Evolutionary conservation across 495 filamentous ascomycete genomes (phyloP).

Genomic region (Penicillium cinerascens): DNA sequence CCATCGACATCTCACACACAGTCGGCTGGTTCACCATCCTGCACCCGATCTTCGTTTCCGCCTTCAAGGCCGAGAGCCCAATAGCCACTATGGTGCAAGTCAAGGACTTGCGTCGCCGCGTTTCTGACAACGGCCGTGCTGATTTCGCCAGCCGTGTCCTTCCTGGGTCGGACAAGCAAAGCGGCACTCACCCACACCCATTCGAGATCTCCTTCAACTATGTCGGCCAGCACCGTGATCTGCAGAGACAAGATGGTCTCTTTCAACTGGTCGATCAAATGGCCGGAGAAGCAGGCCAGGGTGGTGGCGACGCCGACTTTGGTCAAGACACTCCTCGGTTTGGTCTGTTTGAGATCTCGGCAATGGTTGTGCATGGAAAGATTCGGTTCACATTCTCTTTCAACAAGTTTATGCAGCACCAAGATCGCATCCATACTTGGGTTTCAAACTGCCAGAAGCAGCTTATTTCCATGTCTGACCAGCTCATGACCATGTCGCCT

Average conservation of each 20-base stretch:
- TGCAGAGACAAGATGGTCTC: conserved; percentile 58
- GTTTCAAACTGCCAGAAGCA: conserved; percentile 55
- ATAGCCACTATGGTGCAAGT: conserved; percentile 41
- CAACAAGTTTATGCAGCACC: conserved; percentile 57
- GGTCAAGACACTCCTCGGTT: conserved; percentile 54
- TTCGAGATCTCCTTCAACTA: conserved; percentile 74
- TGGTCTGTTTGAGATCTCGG: conserved; percentile 63
- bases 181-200: conserved; percentile 49
- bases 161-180: conserved; percentile 35
- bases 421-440: conserved; percentile 55
- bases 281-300: conserved; percentile 43
- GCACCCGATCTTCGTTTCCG: conserved; percentile 41
- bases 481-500: conserved; percentile 45
- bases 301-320: conserved; percentile 56
- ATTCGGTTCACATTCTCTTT: conserved; percentile 64
- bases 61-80: conserved; percentile 23
- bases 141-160: conserved; percentile 51
- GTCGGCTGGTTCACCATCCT: conserved; percentile 63
- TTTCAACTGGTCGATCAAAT: conserved; percentile 55
- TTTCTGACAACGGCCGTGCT: conserved; percentile 47
- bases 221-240: conserved; percentile 58
- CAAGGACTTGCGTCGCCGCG: conserved; percentile 44
- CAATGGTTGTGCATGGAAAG: conserved; percentile 55
- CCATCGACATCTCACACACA: conserved; percentile 55
- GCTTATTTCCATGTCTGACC: conserved; percentile 47